Conservation (phyloP, 768 basidiomycete genomes). For the Tylopilus sp. region DNA sequence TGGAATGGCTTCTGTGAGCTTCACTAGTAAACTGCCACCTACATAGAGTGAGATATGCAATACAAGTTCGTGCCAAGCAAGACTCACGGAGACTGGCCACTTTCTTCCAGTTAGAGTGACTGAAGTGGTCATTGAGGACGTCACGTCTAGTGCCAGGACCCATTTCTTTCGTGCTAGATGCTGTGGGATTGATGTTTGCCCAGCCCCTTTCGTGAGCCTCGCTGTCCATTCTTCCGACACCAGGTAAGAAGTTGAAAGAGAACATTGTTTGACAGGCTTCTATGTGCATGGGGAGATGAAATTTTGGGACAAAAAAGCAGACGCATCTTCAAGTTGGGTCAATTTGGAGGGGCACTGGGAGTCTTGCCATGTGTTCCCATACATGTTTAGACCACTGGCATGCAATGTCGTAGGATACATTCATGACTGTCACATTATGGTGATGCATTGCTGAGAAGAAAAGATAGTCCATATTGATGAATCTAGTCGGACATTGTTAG, state of each 20-base stretch:
- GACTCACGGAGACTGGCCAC: background rate
- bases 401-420: conserved; percentile 13
- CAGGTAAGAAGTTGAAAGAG: background rate
- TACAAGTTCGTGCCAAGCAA: too few species aligned
- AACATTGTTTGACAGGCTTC: background rate
- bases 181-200: background rate
- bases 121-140: background rate
- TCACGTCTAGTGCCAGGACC: too few species aligned
- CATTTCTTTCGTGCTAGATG: background rate
- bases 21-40: too few species aligned
- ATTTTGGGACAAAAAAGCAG: background rate
- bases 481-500: conserved; percentile 1
- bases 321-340: background rate
- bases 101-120: background rate
- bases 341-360: background rate
- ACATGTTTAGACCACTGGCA: background rate
- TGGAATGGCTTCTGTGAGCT: too few species aligned
- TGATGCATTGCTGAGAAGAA: conserved; percentile 7
- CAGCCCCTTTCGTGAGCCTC: background rate
- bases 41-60: too few species aligned
- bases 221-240: background rate
- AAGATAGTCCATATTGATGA: conserved; percentile 18
- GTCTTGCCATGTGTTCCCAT: background rate
- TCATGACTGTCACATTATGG: too few species aligned
- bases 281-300: background rate